Percentiles rank a stretch among this genome's conserved stretches.
Evolutionary conservation across 176 grass and related monocot genomes (phyloP).

Genomic region (Avena eriantha): DNA sequence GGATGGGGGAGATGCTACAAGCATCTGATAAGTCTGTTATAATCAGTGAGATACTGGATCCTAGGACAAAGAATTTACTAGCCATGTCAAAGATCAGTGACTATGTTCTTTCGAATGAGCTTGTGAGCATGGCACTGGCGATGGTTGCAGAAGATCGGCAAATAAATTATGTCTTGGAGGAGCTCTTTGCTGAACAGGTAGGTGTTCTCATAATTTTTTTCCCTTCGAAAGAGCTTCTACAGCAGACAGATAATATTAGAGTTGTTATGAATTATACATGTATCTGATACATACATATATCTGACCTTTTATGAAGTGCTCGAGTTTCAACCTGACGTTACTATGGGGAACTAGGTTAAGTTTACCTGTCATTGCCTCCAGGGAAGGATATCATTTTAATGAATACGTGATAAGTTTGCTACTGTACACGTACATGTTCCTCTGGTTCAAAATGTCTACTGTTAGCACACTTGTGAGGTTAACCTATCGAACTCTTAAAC

Average conservation of each 20-base stretch:
- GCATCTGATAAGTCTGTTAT: slow-evolving; percentile 81
- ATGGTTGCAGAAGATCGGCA: slow-evolving; percentile 82
- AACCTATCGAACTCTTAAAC: neutral
- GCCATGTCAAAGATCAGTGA: slow-evolving; percentile 79
- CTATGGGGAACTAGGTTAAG: slow-evolving; percentile 17
- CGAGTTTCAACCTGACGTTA: neutral
- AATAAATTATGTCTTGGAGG: slow-evolving; percentile 82
- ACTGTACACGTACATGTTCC: neutral
- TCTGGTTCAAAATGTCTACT: neutral
- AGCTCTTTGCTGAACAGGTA: slow-evolving; percentile 80
- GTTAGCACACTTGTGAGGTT: neutral
- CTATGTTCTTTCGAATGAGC: slow-evolving; percentile 87
- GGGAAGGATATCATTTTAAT: neutral
- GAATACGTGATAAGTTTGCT: neutral
- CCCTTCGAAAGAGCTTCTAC: neutral
- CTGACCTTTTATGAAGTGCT: neutral
- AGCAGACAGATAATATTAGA: too few relatives aligned
- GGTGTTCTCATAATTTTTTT: slow-evolving; percentile 35
- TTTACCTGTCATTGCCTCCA: neutral
- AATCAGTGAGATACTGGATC: slow-evolving; percentile 85
- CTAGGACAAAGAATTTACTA: slow-evolving; percentile 79
- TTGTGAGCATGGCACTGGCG: slow-evolving; percentile 83
- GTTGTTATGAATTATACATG: too few relatives aligned
- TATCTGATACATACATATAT: neutral
- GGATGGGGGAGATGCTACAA: slow-evolving; percentile 90